Base-by-base conservation (phyloP, 345 rosid genomes). In the Camelina sativa region DNA sequence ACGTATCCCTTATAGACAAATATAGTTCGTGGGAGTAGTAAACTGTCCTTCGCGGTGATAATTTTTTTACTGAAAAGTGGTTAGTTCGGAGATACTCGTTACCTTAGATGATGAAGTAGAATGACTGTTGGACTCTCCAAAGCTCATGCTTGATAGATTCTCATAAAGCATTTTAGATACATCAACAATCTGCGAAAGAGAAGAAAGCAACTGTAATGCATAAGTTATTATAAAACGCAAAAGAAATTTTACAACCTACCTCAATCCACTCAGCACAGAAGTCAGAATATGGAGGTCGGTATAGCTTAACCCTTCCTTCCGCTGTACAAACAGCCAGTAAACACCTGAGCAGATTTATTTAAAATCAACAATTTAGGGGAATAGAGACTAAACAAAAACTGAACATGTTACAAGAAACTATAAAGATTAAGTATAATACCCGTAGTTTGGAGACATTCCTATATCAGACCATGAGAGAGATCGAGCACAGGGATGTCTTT, bases 221-320 rank as follows among this genome's bases (percentile, higher is more conserved):
- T 35, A 61, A 43, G 62, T 8, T 22, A 43, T 16, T 23, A 19
- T 6, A 20, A 7, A 22, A 61, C 5, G 19, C 37, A 67, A 41
- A 59, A 44, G 11, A 43, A 51, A 37, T 2, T 7, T 67, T 3
- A 62, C 20, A 53, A 38, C 10, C 32, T 43, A 95, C 98, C 97
- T 86, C 97, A 71, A 95, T 75, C 99, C 99, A 95, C 76, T 95
- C 97, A 63, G 99, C 85, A 80, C 83, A 83, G 74, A 88, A 94
- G 79, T 92, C 97, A 74, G 80, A 80, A 82, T 74, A 86, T 8
- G 99, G 97, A 60, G 91, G 85, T 47, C 91, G 87, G 74, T 89
- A 95, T 77, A 95, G 74, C 85, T 92, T 95, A 61, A 92, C 89
- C 62, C 80, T 82, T 57, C 99, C 98, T 77, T 89, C 98, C 0